Percentiles rank a stretch among this genome's conserved stretches.
Conservation (phyloP, 345 rosid species). For the Eucalyptus pauciflora region DNA sequence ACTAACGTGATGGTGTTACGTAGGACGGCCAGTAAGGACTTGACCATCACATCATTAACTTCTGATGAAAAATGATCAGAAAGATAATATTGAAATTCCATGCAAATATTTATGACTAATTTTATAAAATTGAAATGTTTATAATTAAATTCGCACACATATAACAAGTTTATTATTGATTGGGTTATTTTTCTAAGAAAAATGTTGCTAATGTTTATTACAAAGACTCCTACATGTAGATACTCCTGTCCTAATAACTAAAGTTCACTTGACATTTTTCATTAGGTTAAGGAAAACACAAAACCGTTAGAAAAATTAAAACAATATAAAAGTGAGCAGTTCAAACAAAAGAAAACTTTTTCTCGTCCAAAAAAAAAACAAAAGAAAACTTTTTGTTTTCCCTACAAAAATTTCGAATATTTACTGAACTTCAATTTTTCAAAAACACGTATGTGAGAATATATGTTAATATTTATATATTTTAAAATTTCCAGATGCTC, state of each 20-base stretch:
- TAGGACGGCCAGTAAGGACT: rapidly evolving
- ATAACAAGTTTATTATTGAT: rapidly evolving
- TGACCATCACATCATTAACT: rapidly evolving
- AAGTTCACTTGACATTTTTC: not conserved
- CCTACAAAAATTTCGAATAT: not conserved
- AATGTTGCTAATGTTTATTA: too few species aligned
- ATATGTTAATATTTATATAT: not conserved
- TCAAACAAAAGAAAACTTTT: too few species aligned
- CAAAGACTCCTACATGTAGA: not conserved
- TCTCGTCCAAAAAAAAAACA: too few species aligned
- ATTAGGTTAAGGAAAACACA: not conserved
- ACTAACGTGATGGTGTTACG: rapidly evolving
- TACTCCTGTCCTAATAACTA: not conserved
- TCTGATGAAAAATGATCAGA: rapidly evolving
- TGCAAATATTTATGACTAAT: rapidly evolving
- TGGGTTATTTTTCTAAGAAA: not conserved
- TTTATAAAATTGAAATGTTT: rapidly evolving
- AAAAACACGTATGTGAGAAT: not conserved
- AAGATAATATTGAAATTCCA: rapidly evolving
- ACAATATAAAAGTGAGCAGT: too few species aligned
- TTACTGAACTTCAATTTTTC: not conserved
- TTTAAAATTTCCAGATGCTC: not conserved
- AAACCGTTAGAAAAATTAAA: not conserved
- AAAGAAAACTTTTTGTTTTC: too few species aligned
- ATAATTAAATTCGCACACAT: rapidly evolving